Conservation (phyloP, 1,139 yeast genomes). For the Wickerhamomyces sp. region DNA sequence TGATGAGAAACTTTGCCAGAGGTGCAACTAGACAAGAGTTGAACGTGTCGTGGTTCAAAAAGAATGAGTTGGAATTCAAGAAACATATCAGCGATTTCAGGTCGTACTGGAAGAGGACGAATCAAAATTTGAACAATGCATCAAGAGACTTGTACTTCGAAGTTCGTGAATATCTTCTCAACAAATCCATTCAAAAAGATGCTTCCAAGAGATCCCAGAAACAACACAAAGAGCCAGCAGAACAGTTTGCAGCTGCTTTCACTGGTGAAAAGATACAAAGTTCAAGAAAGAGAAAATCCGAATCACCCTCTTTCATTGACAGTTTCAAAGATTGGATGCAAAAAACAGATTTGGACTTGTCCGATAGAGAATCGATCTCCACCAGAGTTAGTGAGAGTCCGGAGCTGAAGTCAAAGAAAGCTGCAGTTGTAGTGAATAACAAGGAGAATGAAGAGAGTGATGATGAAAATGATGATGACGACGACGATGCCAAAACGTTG, state of each 20-base stretch:
- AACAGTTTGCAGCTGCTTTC: conserved; percentile 48
- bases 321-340: conserved; percentile 70
- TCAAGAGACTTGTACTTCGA: conserved; percentile 82
- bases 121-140: conserved; percentile 62
- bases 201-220: conserved; percentile 4
- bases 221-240: conserved; percentile 7
- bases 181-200: conserved; percentile 34
- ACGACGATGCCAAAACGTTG: conserved; percentile 3
- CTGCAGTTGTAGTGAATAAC: neutral
- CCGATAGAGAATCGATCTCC: neutral
- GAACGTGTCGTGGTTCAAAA: conserved; percentile 95
- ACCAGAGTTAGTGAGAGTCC: neutral
- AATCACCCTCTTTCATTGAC: conserved; percentile 43
- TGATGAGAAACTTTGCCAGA: conserved; percentile 94
- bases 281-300: conserved; percentile 28
- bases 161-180: conserved; percentile 64
- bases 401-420: neutral
- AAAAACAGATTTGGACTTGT: conserved; percentile 26
- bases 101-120: conserved; percentile 74
- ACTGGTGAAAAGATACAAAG: conserved; percentile 17
- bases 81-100: conserved; percentile 87
- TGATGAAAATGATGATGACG: conserved; percentile 3
- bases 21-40: conserved; percentile 96
- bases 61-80: conserved; percentile 90
- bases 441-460: neutral